Base-by-base conservation (phyloP, 2,329 filamentous ascomycete species). In the Ilyonectria destructans region DNA sequence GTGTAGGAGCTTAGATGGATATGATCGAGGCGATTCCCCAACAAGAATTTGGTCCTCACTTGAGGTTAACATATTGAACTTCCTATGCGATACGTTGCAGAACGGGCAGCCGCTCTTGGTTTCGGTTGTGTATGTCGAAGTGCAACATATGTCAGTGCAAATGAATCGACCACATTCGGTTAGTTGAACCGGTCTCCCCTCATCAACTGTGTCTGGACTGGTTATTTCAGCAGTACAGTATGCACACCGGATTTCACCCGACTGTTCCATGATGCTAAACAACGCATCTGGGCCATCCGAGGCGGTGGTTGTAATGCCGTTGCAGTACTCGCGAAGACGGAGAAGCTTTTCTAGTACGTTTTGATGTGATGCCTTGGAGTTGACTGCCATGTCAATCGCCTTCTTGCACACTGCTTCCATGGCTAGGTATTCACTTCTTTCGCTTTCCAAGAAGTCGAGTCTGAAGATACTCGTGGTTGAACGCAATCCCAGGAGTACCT, bases 311-410 rank as follows among this genome's bases (percentile, higher is more conserved):
- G 17, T 19, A 6, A 52, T 52, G 9, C 49, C 29, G 9, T 52
- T 13, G 49, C 49, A 52, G 49, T 33, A 52, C 29, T 33, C 29
- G 17, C 49, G 49, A 13, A 52, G 49, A 12, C 49, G 49, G 5
- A 52, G 49, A 1, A 52, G 29, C 26, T 52, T 52, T 17, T 19
- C 29, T 4, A 52, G 8, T 13, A 52, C 12, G n/a, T 21, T 33
- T 2, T 52, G 29, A 8, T 52, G 49, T 3, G 49, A 33, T 33
- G 9, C 49, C 9, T 52, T 52, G 17, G 17, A 33, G 10, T 13
- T 52, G 17, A 52, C 49, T 33, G 49, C 49, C 29, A 33, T 33
- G 17, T 9, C 17, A 33, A 52, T 52, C 26, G 29, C 29, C 9
- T 19, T 29, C 29, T 33, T 52, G 4, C 29, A 52, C 2, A 9